Conservation (phyloP, 495 filamentous ascomycete species). For the Penicillium ochrochloron region DNA sequence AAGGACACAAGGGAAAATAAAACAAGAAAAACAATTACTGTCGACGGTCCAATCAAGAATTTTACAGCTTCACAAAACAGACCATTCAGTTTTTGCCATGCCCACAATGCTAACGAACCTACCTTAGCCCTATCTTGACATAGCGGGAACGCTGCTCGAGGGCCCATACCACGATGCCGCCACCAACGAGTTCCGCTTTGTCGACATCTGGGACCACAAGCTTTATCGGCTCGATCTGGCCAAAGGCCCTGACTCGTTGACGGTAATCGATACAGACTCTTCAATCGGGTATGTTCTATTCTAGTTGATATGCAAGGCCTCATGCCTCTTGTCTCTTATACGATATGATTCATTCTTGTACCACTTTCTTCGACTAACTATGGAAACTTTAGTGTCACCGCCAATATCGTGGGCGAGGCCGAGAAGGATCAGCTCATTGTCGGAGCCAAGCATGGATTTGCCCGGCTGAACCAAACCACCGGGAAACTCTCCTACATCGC, state of each 20-base stretch:
- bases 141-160: slow-evolving; percentile 77
- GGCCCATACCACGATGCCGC: slow-evolving; percentile 77
- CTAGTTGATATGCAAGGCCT: not conserved
- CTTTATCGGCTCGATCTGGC: slow-evolving; percentile 75
- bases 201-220: slow-evolving; percentile 83
- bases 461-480: slow-evolving; percentile 69
- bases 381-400: slow-evolving; percentile 64
- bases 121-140: slow-evolving; percentile 71
- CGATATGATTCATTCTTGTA: not conserved
- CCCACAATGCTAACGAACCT: slow-evolving; percentile 12
- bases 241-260: slow-evolving; percentile 65
- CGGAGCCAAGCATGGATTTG: slow-evolving; percentile 82
- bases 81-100: not conserved
- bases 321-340: not conserved
- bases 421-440: slow-evolving; percentile 67
- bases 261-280: slow-evolving; percentile 67
- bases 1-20: slow-evolving; percentile 1
- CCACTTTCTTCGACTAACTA: slow-evolving; percentile 18
- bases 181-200: slow-evolving; percentile 77
- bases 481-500: slow-evolving; percentile 65
- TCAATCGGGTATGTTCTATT: slow-evolving; percentile 56
- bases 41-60: slow-evolving; percentile 20
- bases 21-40: not conserved
- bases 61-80: slow-evolving; percentile 6
- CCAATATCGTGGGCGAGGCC: slow-evolving; percentile 70